Evolutionary conservation across 2,329 filamentous ascomycete genomes (phyloP).

Genomic region (Trichoderma sp.): DNA sequence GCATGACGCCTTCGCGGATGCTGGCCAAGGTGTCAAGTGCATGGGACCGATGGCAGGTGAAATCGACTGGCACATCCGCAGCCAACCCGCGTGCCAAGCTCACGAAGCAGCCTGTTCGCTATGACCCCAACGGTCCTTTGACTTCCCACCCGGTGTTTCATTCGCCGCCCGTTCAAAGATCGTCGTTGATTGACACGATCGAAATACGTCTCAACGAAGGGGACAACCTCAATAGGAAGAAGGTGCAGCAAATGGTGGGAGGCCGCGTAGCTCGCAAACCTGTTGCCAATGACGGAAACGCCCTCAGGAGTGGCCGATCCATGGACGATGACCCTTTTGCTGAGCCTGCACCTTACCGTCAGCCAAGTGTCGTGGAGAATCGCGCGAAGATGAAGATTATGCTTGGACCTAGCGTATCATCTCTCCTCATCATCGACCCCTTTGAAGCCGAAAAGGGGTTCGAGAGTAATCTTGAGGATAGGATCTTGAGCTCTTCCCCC

Average conservation of each 20-base stretch:
- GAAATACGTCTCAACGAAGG: slow-evolving; percentile 43
- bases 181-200: slow-evolving; percentile 37
- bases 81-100: slow-evolving; percentile 27
- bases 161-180: background rate
- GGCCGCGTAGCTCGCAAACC: slow-evolving; percentile 39
- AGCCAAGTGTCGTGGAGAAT: background rate
- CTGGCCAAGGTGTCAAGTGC: slow-evolving; percentile 42
- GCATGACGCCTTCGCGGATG: slow-evolving; percentile 39
- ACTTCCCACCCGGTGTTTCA: slow-evolving; percentile 10
- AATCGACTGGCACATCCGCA: slow-evolving; percentile 31
- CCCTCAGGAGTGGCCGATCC: slow-evolving; percentile 34
- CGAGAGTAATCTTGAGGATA: slow-evolving; percentile 44
- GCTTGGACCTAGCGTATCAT: background rate
- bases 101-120: slow-evolving; percentile 21
- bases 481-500: slow-evolving; percentile 43
- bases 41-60: slow-evolving; percentile 40
- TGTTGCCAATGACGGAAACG: slow-evolving; percentile 37
- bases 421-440: slow-evolving; percentile 30
- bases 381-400: background rate
- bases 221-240: slow-evolving; percentile 41
- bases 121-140: slow-evolving; percentile 7
- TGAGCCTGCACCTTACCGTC: slow-evolving; percentile 27
- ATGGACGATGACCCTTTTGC: slow-evolving; percentile 40
- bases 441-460: slow-evolving; percentile 46
- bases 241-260: slow-evolving; percentile 41